Base-by-base conservation (phyloP, 768 basidiomycete genomes). In the Suillus placidus region DNA sequence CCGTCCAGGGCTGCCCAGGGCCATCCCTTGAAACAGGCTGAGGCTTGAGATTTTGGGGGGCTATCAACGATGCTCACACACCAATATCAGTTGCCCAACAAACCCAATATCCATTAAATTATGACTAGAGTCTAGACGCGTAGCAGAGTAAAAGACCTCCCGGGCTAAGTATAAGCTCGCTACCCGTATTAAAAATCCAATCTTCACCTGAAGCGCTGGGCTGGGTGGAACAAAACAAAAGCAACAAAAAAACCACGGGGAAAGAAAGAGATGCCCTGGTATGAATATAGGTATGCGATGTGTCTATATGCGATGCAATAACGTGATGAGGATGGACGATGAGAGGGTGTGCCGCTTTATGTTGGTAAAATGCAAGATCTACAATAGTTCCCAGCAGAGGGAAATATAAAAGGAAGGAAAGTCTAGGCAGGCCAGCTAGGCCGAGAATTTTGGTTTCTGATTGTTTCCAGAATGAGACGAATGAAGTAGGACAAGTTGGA, bases 31-130 rank as follows among this genome's bases (percentile, higher is more conserved):
- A 38, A 57, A 37, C 37, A 37, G 2, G 18, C 18, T 9, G 18
- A 18, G 16, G 6, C 51, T 52, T 16, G 49, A 16, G 26, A 55
- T n/a, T 30, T 32, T 32, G 12, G 32, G 34, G 34, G 12, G 13
- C 34, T 12, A 18, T 37, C 43, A 20, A 32, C 32, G 23, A 62
- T 42, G 7, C 38, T 35, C 38, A 35, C 7, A 65, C 67, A 8
- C 61, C 40, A 43, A 61, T 60, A 23, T 57, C 23, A 23, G 13
- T 26, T 64, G 18, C 55, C 26, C 60, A 62, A 10, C 64, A 79
- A 83, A 34, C 78, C 87, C 43, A 87, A 87, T 63, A 64, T 64
- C 60, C 64, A 64, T 73, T 67, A 67, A 72, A 62, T 68, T 74
- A 70, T 74, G 74, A 52, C 55, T 65, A 67, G 26, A 26, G 26